Base-by-base conservation (phyloP, 345 rosid genomes). In the Rhizophora apiculata region DNA sequence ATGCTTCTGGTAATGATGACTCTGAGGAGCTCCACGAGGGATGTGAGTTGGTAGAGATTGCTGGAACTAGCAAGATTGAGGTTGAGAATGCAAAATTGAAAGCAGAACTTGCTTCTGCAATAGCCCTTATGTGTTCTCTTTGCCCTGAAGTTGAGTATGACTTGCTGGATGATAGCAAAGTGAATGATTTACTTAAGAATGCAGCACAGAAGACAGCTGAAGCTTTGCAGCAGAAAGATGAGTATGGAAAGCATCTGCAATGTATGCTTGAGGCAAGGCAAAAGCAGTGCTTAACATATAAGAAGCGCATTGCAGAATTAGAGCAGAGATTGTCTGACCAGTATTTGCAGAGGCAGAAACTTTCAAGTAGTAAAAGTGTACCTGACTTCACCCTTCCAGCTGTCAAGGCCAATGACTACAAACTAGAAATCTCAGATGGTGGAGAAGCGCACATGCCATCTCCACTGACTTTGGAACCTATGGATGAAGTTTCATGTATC, bases 71-170 rank as follows among this genome's bases (percentile, higher is more conserved):
- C 84, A 90, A 83, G 82, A 72, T 85, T 75, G 99, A 92, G 82
- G 99, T 96, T 69, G 97, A 96, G 85, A 96, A 92, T 81, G 95
- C 96, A 76, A 96, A 83, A 79, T 82, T 96, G 73, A 96, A 89
- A 85, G 99, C 97, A 58, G 97, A 96, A 55, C 96, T 92, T 79
- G 99, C 99, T 81, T 87, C 96, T 72, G 90, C 89, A 34, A 84
- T 90, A 72, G 96, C 97, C 57, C 52, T 67, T 21, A 84, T 89
- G 20, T 92, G 98, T 79, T 87, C 87, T 26, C 75, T 90, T 67
- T 76, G 75, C 68, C 89, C 87, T 64, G 91, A 88, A 56, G 63
- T 81, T 65, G 95, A 90, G 69, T 87, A 80, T 63, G 96, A 87
- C 49, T 63, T 78, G 24, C 75, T 86, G 61, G 93, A 87, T 82